phyloP scores from a whole-genome alignment of 176 grass and related monocot genomes.

The Bolboschoenus planiculmis region DNA sequence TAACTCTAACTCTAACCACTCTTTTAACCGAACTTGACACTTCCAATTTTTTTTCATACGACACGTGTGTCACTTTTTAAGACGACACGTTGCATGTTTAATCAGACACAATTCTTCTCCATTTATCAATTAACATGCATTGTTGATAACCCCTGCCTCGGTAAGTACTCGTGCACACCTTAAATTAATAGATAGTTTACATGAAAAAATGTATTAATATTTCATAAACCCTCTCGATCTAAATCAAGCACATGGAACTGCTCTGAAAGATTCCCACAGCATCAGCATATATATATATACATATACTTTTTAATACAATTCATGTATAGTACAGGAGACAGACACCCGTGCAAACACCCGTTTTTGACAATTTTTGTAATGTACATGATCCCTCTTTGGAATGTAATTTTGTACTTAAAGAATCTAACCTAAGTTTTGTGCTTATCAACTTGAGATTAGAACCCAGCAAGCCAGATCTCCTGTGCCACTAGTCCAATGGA shows the following conservation, averaged over 20 bases:
- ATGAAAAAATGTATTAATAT: background rate
- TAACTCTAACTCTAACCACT: conserved; percentile 10
- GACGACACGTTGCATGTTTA: conserved; percentile 15
- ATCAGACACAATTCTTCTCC: background rate
- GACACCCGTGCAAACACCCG: conserved; percentile 11
- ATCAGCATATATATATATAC: background rate
- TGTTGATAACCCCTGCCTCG: background rate
- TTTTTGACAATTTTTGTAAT: conserved; percentile 3
- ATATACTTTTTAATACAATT: background rate
- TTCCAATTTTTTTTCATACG: background rate
- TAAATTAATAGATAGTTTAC: background rate
- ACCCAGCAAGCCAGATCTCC: background rate
- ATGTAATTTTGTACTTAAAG: conserved; percentile 15
- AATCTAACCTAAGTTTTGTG: conserved; percentile 19
- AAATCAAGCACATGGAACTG: conserved; percentile 9
- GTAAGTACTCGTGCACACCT: background rate
- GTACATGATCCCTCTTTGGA: conserved; percentile 7
- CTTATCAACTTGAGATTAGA: conserved; percentile 11
- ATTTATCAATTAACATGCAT: background rate
- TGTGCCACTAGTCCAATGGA: background rate
- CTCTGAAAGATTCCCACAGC: conserved; percentile 24
- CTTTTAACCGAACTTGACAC: background rate
- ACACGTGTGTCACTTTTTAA: background rate
- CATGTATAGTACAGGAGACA: conserved; percentile 6
- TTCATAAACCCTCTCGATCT: background rate